Evolutionary conservation across 2,329 filamentous ascomycete species (phyloP), one percentile per base, ranked within the genome.

Genomic region (Epichloe sylvatica): DNA sequence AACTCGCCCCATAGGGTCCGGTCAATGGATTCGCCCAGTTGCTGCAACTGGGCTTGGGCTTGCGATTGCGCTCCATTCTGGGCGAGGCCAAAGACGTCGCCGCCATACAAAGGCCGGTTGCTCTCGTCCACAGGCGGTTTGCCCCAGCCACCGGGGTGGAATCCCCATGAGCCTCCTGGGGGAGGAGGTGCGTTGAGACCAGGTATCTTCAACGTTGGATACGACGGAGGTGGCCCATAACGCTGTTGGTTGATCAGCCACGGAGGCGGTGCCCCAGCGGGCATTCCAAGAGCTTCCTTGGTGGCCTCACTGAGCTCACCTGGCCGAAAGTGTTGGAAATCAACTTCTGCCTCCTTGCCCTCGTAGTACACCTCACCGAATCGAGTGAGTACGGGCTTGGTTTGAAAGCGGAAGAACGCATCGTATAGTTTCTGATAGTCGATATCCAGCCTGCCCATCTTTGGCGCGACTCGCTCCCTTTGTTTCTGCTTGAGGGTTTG

Each of bases 341-440:
- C 94, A 1, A 92, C 95, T 68, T 98, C 92, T 62, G 87, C 92
- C 64, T 98, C 92, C 66, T 98, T 98, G 63, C 92, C 92, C 68
- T 98, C 92, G 65, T 97, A 97, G 67, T 98, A 98, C n/a, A 98
- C 90, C 66, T 98, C 92, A 39, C 92, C 92, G 59, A 95, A 98
- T 41, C 90, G 80, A 34, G 92, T 97, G 54, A 98, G 71, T 58
- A 89, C 83, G 0, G 92, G 92, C 68, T 98, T 98, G 39, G 88
- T 94, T 70, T 98, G 92, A 64, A 95, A 94, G 52, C 89, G 81
- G 74, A 98, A 98, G 73, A 98, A 98, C 4, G 92, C 92, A 64
- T 97, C 92, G 69, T 97, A 97, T 49, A 97, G 80, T 66, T 92
- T 96, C 63, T 95, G 88, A 66, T 98, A 98, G 67, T 98, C 92